Percentiles rank a stretch among this genome's conserved stretches.
These are phyloP conservation scores for Athelia sp. DNA, from an alignment of 1,284 basidiomycete species.

Conservation along the genomic window DNA sequence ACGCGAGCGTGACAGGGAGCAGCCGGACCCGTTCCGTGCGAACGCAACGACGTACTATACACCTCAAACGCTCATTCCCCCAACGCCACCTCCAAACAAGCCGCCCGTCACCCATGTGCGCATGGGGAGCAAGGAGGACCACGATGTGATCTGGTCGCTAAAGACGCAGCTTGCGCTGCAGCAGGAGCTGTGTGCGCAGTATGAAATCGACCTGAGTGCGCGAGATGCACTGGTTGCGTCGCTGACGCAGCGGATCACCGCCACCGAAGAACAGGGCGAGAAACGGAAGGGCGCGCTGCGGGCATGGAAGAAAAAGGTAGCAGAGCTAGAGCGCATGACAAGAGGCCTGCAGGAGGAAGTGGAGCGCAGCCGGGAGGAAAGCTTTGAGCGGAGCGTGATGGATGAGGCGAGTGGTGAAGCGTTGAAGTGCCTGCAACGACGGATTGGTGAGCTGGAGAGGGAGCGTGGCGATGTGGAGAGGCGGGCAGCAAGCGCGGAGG, in stretches of 20 bases:
- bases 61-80: constrained; percentile 62
- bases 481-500: constrained; percentile 35
- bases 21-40: constrained; percentile 68
- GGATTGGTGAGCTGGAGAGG: constrained; percentile 54
- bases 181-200: constrained; percentile 66
- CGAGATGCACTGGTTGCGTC: constrained; percentile 64
- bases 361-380: constrained; percentile 60
- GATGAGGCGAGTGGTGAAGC: constrained; percentile 73
- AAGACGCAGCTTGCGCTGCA: constrained; percentile 68
- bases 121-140: constrained; percentile 63
- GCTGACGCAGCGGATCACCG: constrained; percentile 47
- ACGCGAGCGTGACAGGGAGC: constrained; percentile 17
- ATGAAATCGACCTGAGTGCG: constrained; percentile 64
- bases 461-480: constrained; percentile 48
- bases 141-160: constrained; percentile 59
- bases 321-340: constrained; percentile 61
- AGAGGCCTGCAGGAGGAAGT: constrained; percentile 64
- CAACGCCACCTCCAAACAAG: constrained; percentile 51
- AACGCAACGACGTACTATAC: constrained; percentile 74
- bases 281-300: constrained; percentile 49
- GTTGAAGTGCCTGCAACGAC: constrained; percentile 58
- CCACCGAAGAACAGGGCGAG: constrained; percentile 54
- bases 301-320: constrained; percentile 68
- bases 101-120: constrained; percentile 26
- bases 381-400: constrained; percentile 68